These are phyloP conservation scores for Plasmodium cynomolgi DNA, from an alignment of 169 alveolate species.

Conservation along the genomic window DNA sequence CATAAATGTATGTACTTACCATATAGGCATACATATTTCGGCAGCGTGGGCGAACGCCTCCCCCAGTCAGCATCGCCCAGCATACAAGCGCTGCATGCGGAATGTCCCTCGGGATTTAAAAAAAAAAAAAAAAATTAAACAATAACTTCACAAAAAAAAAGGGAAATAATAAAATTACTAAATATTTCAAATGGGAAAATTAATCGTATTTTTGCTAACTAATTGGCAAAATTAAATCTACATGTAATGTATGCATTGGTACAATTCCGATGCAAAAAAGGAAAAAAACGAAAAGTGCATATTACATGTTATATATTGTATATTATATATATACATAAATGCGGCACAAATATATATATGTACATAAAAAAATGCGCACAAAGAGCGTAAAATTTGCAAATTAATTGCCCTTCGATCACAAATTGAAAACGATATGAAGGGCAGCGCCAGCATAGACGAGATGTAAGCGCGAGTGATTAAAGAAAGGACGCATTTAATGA, in stretches of 20 bases:
- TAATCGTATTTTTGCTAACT: background rate
- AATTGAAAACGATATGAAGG: background rate
- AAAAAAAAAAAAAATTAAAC: background rate
- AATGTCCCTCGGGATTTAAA: background rate
- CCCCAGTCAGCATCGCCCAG: background rate
- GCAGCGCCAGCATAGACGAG: background rate
- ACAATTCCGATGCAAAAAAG: background rate
- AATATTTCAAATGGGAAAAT: background rate
- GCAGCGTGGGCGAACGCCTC: background rate
- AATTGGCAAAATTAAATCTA: background rate
- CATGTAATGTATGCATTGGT: background rate
- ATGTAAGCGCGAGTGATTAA: background rate
- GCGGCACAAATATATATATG: background rate
- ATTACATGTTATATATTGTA: background rate
- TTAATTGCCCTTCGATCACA: background rate
- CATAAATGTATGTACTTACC: background rate
- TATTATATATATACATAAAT: background rate
- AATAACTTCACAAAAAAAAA: conserved; percentile 1
- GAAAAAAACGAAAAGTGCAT: background rate
- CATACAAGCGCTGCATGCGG: background rate
- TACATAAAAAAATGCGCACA: background rate
- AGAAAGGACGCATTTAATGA: background rate
- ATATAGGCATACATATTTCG: background rate
- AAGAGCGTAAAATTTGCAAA: background rate
- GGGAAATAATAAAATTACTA: background rate